Base-by-base conservation (phyloP, 2,329 filamentous ascomycete genomes). In the Penicillium fuscoglaucum region DNA sequence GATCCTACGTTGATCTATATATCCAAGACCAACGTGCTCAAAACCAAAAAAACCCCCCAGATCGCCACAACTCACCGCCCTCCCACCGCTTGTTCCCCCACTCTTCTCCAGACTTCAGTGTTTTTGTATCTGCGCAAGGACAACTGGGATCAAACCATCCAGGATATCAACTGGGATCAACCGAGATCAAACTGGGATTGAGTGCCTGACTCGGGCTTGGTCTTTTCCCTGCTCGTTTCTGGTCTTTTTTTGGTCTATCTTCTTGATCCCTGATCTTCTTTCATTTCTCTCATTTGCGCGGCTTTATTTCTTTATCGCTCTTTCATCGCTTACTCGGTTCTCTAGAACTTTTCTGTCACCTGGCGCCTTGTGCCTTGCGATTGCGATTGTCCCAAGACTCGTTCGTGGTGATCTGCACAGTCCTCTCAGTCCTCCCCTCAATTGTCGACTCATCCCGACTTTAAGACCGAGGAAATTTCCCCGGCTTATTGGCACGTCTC, bases 11-110 rank as follows among this genome's bases (percentile, higher is more conserved):
- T 33, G 13, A 19, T 39, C 12, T 26, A 43, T n/a, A 15, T 3
- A 24, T 15, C 13, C 40, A 6, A 43, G 7, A 21, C 21, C 31
- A n/a, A 33, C 13, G n/a, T 44, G 50, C 53, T 50, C 45, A 46
- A 50, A 15, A 54, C 12, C 0, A 3, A 12, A 29, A 29, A 21
- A 37, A 26, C 13, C 28, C 19, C 19, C 31, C 55, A 52, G 45
- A 46, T 57, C 63, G 56, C 54, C 57, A 49, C 56, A 21, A 15
- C 46, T 63, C 53, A 62, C 52, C 55, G 60, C 60, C 52, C 55
- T 29, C 56, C 61, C 66, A 63, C 66, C 60, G 60, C 61, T 60
- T 63, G 48, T 66, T 62, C 40, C 52, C 52, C 44, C 50, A 51
- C 41, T 43, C 50, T 48, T 58, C 58, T 59, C 59, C 52, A 21